Base-by-base conservation (phyloP, 371 early-diverging fungal genomes). In the Mucor indicus region DNA sequence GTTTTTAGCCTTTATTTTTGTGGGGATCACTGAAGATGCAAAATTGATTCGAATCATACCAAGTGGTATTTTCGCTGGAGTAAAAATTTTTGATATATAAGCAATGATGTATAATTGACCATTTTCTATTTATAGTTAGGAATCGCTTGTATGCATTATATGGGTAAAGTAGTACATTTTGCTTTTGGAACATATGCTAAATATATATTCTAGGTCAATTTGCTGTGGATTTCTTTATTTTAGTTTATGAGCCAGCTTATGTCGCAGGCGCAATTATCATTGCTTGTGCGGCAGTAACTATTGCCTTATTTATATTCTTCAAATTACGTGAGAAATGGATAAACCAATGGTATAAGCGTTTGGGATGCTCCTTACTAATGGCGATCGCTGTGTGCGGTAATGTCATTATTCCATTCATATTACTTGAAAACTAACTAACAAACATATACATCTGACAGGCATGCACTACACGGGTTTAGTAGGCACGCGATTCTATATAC, bases 281-380 rank as follows among this genome's bases (percentile, higher is more conserved):
- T 24, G 71, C 70, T n/a, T 52, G 60, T 32, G 43, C 31, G n/a
- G 71, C 71, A 13, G 63, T 62, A 3, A 64, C 57, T 12, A 50
- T 47, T 1, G 75, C 75, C 8, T 43, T 75, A 8, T 62, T 41
- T 19, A 68, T 75, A 17, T 75, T 75, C 36, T 75, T 75, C 44
- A 71, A 71, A 30, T 41, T 75, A 37, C 61, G 75, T 11, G 71
- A 70, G 25, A 55, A 66, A 38, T 71, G 75, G 75, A 55, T 48
- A n/a, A 68, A 64, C 23, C 62, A 64, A 38, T 75, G 75, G 75
- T 75, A 75, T 38, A 75, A 68, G 38, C 57, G 75, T n/a, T 47
- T 71, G 12, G 66, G 62, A 10, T 71, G 67, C 27, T 60, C 75
- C 9, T 48, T 68, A 39, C 24, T 75, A 11, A 68, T 75, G 75